These are phyloP conservation scores for Fusarium newnesense DNA, from an alignment of 2,329 filamentous ascomycete species.

Conservation along the genomic window DNA sequence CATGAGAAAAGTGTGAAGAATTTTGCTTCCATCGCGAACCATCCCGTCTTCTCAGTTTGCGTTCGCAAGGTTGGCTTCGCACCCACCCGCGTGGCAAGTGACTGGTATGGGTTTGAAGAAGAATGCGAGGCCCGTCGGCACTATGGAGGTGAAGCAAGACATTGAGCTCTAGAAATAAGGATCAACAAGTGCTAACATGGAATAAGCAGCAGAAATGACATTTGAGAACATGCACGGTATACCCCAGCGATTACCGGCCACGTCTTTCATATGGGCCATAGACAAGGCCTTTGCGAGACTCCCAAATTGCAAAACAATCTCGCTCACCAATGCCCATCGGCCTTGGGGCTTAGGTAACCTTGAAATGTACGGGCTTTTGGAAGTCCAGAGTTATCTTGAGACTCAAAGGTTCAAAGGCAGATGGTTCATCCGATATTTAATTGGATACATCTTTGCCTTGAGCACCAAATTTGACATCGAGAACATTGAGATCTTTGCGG, in stretches of 20 bases:
- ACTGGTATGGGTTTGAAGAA: not conserved
- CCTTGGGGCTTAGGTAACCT: not conserved
- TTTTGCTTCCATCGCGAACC: not conserved
- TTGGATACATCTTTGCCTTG: not conserved
- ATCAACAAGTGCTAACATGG: not conserved
- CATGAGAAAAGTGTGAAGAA: not conserved
- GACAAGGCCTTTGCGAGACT: not conserved
- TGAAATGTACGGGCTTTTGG: too few relatives aligned
- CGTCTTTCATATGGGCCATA: not conserved
- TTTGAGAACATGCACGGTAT: not conserved
- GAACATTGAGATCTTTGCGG: not conserved
- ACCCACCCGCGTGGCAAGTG: not conserved
- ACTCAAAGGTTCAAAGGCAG: accelerated
- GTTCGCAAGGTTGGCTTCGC: not conserved
- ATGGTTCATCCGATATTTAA: not conserved
- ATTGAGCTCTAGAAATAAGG: not conserved
- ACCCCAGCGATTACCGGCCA: not conserved
- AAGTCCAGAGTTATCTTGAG: not conserved
- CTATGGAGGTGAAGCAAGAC: not conserved
- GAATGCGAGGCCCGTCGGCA: not conserved
- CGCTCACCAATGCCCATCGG: not conserved
- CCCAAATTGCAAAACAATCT: not conserved
- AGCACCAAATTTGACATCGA: not conserved
- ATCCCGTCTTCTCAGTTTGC: not conserved
- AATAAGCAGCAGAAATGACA: not conserved